Percentiles rank a stretch among this genome's conserved stretches.
Evolutionary conservation across 305 asterid genomes (phyloP).

Genomic region (Withania somnifera): DNA sequence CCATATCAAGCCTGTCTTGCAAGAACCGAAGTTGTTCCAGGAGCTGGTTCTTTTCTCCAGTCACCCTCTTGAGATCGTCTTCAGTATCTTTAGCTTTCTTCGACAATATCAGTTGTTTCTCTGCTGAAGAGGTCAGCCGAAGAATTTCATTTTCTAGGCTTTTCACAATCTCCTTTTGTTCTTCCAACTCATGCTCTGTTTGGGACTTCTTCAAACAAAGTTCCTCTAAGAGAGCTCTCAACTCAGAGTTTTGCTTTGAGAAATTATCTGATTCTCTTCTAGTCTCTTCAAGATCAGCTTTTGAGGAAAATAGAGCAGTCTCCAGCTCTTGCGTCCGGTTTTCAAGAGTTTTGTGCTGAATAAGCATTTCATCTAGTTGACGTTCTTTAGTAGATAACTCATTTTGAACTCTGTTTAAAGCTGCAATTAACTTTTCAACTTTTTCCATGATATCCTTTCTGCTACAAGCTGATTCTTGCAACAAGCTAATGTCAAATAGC

Average conservation of each 20-base stretch:
- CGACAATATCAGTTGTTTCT: slow-evolving; percentile 30
- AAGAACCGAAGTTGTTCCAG: slow-evolving; percentile 44
- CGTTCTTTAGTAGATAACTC: slow-evolving; percentile 46
- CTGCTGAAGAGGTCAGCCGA: slow-evolving; percentile 39
- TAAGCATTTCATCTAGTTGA: slow-evolving; percentile 40
- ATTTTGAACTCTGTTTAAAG: slow-evolving; percentile 42
- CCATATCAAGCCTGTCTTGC: slow-evolving; percentile 61
- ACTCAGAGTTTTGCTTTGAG: slow-evolving; percentile 51
- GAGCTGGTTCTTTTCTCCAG: slow-evolving; percentile 51
- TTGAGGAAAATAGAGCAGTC: slow-evolving; percentile 33
- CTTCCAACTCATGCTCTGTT: slow-evolving; percentile 53
- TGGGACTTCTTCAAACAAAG: slow-evolving; percentile 57
- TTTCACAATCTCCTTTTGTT: slow-evolving; percentile 45
- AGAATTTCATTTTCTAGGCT: slow-evolving; percentile 67
- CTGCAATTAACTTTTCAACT: slow-evolving; percentile 38
- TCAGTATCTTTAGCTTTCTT: slow-evolving; percentile 31
- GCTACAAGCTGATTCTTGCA: slow-evolving; percentile 77
- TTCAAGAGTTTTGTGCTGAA: slow-evolving; percentile 44
- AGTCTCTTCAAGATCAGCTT: slow-evolving; percentile 41
- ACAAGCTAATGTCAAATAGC: slow-evolving; percentile 74
- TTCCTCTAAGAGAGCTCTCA: slow-evolving; percentile 51
- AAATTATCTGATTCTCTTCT: slow-evolving; percentile 34
- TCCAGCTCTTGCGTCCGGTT: slow-evolving; percentile 44
- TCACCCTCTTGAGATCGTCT: slow-evolving; percentile 36
- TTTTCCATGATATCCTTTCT: slow-evolving; percentile 66